Percentiles rank a stretch among this genome's conserved stretches.
These are phyloP conservation scores for Raffaelea deltoideospora DNA, from an alignment of 2,329 filamentous ascomycete species.

Conservation along the genomic window DNA sequence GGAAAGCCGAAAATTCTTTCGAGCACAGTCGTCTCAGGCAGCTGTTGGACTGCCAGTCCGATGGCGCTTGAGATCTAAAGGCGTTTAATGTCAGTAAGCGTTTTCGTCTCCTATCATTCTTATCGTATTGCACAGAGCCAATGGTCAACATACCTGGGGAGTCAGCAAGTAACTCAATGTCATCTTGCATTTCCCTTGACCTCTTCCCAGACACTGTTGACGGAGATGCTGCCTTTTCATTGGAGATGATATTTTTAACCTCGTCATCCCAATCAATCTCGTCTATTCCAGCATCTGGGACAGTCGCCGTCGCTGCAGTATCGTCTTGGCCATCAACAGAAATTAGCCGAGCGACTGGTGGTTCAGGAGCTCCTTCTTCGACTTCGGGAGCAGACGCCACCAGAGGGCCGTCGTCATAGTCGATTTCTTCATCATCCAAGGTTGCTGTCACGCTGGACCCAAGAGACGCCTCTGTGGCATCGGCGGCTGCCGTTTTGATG, in stretches of 20 bases:
- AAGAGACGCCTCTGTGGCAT: constrained; percentile 1
- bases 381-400: not conserved
- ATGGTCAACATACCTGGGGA: constrained; percentile 18
- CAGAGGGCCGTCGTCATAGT: constrained; percentile 14
- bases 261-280: constrained; percentile 23
- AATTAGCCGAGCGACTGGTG: too few species aligned
- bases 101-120: too few species aligned
- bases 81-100: too few species aligned
- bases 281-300: constrained; percentile 5
- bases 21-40: not conserved
- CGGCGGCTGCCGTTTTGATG: not conserved
- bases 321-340: constrained; percentile 2
- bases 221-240: constrained; percentile 10
- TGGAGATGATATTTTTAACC: constrained; percentile 15
- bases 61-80: constrained; percentile 36
- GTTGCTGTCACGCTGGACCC: constrained; percentile 15
- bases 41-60: constrained; percentile 18
- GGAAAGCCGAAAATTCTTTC: not conserved
- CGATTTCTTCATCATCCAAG: constrained; percentile 21
- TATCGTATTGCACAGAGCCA: too few species aligned
- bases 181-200: constrained; percentile 13
- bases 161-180: constrained; percentile 9
- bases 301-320: constrained; percentile 1
- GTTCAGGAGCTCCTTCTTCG: too few species aligned
- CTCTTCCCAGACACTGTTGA: constrained; percentile 16